These are phyloP conservation scores for Gracilaria vermiculophylla DNA, from an alignment of 23 red algal genomes.

Conservation along the genomic window DNA sequence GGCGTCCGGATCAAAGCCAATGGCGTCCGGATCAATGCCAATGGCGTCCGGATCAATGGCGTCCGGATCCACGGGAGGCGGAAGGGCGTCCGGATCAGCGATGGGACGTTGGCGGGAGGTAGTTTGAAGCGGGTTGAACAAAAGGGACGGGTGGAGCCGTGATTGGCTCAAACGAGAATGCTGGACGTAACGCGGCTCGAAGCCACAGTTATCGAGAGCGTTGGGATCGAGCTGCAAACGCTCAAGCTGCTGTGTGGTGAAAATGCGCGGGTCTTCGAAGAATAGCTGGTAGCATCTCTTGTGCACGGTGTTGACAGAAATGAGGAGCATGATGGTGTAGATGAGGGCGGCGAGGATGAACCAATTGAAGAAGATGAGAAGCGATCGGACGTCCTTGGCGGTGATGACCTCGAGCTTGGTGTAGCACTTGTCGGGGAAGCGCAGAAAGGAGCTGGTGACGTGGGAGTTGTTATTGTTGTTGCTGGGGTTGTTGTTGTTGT, in stretches of 20 bases:
- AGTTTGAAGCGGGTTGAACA: too few species aligned
- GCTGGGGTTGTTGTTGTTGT: too few species aligned
- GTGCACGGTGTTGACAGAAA: constrained; percentile 42
- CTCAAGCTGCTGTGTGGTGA: neutral
- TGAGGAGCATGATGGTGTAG: constrained; percentile 43
- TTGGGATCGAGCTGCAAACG: neutral
- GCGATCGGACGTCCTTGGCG: constrained; percentile 54
- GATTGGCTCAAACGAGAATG: too few species aligned
- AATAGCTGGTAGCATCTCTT: neutral
- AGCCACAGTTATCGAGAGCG: too few species aligned
- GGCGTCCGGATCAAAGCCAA: neutral
- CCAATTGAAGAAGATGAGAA: constrained; percentile 45
- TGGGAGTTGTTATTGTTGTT: neutral
- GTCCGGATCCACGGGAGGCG: neutral
- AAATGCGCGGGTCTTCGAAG: too few species aligned
- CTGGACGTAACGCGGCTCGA: too few species aligned
- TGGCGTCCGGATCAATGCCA: neutral
- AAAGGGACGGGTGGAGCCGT: too few species aligned
- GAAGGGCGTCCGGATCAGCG: neutral
- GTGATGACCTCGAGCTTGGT: constrained; percentile 79
- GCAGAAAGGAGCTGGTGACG: constrained; percentile 41
- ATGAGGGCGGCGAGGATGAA: constrained; percentile 54
- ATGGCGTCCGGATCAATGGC: neutral
- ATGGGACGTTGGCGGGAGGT: neutral
- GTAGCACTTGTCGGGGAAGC: constrained; percentile 31